These are phyloP conservation scores for Xerocomellus dryophilus DNA, from an alignment of 768 basidiomycete species.

Conservation along the genomic window DNA sequence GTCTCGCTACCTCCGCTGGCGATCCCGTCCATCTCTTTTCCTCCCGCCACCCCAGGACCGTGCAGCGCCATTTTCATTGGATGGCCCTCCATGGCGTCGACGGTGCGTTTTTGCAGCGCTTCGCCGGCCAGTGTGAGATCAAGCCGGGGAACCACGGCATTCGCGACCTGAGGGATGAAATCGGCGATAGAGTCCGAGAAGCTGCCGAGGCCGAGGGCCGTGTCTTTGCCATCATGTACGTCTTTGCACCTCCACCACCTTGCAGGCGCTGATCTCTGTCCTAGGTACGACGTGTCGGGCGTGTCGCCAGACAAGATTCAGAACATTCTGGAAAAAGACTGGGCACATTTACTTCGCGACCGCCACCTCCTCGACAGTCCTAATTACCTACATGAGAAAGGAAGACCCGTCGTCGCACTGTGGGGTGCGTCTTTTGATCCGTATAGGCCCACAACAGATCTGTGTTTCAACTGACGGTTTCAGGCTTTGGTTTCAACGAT, in stretches of 20 bases:
- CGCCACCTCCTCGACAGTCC: conserved; percentile 66
- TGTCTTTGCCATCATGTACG: conserved; percentile 83
- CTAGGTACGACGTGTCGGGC: conserved; percentile 81
- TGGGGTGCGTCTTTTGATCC: conserved; percentile 49
- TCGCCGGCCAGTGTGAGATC: conserved; percentile 62
- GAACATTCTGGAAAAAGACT: conserved; percentile 65
- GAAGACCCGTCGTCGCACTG: conserved; percentile 65
- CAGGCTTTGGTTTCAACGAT: conserved; percentile 68
- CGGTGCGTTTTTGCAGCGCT: conserved; percentile 80
- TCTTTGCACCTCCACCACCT: not conserved
- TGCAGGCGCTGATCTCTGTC: not conserved
- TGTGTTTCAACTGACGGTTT: not conserved
- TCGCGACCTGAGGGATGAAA: conserved; percentile 64
- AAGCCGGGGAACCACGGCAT: conserved; percentile 55
- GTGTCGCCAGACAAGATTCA: conserved; percentile 71
- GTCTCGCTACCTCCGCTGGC: conserved; percentile 54
- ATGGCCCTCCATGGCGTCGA: conserved; percentile 82
- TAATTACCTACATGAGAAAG: conserved; percentile 68
- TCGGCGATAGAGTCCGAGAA: conserved; percentile 66
- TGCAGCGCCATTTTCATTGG: conserved; percentile 58
- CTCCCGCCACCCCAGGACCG: conserved; percentile 71
- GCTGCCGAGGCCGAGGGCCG: conserved; percentile 79
- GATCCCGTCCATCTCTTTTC: conserved; percentile 73
- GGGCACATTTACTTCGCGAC: conserved; percentile 64
- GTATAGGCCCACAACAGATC: not conserved